Percentiles rank a stretch among this genome's conserved stretches.
Conservation (phyloP, 75 land plant genomes). For the Adiantum capillusveneris region DNA sequence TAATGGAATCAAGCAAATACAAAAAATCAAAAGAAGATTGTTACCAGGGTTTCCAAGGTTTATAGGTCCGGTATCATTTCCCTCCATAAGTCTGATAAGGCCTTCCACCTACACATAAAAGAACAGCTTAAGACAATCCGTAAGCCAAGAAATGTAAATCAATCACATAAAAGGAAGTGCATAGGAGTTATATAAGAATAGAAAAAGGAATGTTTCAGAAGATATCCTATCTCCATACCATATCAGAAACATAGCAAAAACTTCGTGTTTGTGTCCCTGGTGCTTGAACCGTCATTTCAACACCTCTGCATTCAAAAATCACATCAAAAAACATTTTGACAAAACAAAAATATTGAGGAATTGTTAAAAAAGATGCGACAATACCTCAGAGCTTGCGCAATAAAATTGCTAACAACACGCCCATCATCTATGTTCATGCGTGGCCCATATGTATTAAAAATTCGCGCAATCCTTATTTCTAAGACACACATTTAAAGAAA, state of each 20-base stretch:
- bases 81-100: conserved; percentile 86
- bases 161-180: not conserved
- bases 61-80: conserved; percentile 85
- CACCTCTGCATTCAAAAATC: no score
- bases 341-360: not conserved
- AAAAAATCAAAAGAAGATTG: not conserved
- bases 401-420: conserved; percentile 95
- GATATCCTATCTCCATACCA: conserved; percentile 36
- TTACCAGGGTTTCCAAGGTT: conserved; percentile 95
- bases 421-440: conserved; percentile 98
- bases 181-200: not conserved
- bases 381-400: conserved; percentile 87
- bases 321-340: no score
- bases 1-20: no score
- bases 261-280: conserved; percentile 94
- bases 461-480: conserved; percentile 93
- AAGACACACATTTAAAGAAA: not conserved
- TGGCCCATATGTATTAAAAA: conserved; percentile 96
- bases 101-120: conserved; percentile 69
- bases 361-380: not conserved
- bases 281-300: conserved; percentile 78
- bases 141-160: not conserved
- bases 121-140: not conserved
- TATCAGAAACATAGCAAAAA: conserved; percentile 90
- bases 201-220: not conserved